A percentile compares a stretch with the other conserved stretches of the same genome.
Conservation (phyloP, 352 stramenopile genomes). For the Pythium coloratum region DNA sequence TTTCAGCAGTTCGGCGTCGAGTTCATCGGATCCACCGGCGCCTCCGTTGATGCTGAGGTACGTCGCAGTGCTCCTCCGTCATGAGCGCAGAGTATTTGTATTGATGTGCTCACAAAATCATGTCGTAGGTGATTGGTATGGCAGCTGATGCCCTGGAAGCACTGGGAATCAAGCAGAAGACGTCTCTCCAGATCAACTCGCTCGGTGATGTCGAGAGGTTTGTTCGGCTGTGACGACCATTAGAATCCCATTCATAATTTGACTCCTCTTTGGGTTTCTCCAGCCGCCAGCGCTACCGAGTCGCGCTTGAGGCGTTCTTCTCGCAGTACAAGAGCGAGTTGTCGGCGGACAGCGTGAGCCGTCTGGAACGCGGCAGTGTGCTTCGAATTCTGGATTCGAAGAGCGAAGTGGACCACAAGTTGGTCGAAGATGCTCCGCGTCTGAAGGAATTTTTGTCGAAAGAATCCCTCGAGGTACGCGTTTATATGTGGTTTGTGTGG, state of each 20-base stretch:
- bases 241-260: neutral
- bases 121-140: constrained; percentile 72
- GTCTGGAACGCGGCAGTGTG: constrained; percentile 79
- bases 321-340: constrained; percentile 58
- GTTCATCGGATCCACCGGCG: constrained; percentile 74
- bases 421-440: constrained; percentile 66
- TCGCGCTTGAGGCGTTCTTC: constrained; percentile 67
- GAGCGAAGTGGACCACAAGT: constrained; percentile 59
- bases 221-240: neutral
- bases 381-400: constrained; percentile 89
- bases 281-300: constrained; percentile 69
- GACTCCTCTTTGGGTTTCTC: neutral
- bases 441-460: constrained; percentile 66
- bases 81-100: too few relatives aligned
- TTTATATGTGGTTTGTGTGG: neutral
- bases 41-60: constrained; percentile 82
- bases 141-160: constrained; percentile 54
- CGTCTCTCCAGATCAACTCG: constrained; percentile 77
- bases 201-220: constrained; percentile 82
- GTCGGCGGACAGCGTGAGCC: constrained; percentile 71
- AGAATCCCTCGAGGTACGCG: constrained; percentile 44
- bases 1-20: constrained; percentile 90
- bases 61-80: neutral
- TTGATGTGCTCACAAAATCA: neutral
- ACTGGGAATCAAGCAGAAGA: constrained; percentile 62